Base-by-base conservation (phyloP, 108 stramenopile genomes). In the Cyclotella choctawhatcheeana region DNA sequence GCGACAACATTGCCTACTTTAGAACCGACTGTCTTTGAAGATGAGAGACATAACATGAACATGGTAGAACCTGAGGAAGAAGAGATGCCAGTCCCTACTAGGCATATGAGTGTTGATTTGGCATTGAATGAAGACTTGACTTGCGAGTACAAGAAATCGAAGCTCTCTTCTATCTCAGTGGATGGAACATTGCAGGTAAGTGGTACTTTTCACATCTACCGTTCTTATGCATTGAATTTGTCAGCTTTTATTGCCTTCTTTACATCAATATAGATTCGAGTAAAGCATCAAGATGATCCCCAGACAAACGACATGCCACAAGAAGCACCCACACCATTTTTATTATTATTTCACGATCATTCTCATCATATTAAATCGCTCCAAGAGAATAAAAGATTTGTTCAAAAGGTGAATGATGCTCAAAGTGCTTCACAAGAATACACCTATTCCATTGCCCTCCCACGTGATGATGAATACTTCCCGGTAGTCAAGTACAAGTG, bases 41-140 rank as follows among this genome's bases (percentile, higher is more conserved):
- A 64, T 4, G 72, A 54, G 8, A 40, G 43, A 26, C 61, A 69
- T 2, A 33, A 67, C 2, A 30, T 30, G 29, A 31, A 27, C 2
- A 30, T 30, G 10, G 2, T 2, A 31, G 55, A 56, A 31, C 29
- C 27, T 7, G 55, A 56, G 29, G 5, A 61, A 20, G 69, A 70
- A 8, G 51, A 76, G 12, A 40, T 22, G n/a, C 67, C 67, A 31
- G 22, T 31, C 14, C 55, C 67, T 10, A 29, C 58, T 16, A 24
- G 64, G 25, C 31, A 74, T 20, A 64, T 83, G 32, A 63, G 75
- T 25, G 59, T 81, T n/a, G 63, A 62, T 53, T 31, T 84, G 71
- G 93, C 93, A 1, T 69, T 95, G 58, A 95, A 91, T 68, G 93
- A 95, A 80, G 93, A 95, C 76, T 56, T 95, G 27, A 88, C 89